Conservation (phyloP, 2,329 filamentous ascomycete genomes). For the Diplocarpon mali region DNA sequence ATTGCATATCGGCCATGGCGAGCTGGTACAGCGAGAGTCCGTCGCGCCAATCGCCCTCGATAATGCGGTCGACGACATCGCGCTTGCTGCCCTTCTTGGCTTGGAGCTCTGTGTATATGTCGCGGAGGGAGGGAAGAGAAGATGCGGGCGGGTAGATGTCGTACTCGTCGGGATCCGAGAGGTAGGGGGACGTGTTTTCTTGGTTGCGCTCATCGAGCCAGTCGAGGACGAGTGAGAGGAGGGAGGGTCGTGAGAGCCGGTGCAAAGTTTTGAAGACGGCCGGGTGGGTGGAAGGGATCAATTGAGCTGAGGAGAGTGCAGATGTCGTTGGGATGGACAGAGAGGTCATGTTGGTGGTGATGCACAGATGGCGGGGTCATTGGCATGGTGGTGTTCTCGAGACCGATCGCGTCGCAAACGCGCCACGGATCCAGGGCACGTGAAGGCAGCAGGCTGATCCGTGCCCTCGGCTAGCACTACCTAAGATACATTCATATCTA, state of each 20-base stretch:
- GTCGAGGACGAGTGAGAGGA: conserved; percentile 61
- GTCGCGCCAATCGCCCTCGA: conserved; percentile 58
- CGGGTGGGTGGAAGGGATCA: conserved; percentile 53
- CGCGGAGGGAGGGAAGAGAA: conserved; percentile 54
- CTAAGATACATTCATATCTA: too few species aligned
- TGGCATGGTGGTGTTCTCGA: too few species aligned
- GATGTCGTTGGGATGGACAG: conserved; percentile 60
- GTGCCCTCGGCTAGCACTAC: too few species aligned
- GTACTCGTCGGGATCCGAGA: conserved; percentile 40
- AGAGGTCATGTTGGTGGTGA: conserved; percentile 8
- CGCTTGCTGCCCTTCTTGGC: conserved; percentile 48
- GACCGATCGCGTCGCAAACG: too few species aligned
- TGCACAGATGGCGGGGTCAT: too few species aligned
- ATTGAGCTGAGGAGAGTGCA: conserved; percentile 59
- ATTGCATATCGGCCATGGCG: conserved; percentile 57
- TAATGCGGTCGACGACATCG: conserved; percentile 51
- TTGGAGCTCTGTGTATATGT: conserved; percentile 51
- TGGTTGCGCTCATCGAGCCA: conserved; percentile 65
- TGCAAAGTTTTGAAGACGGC: conserved; percentile 55
- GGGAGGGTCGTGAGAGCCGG: conserved; percentile 59
- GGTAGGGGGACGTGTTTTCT: conserved; percentile 41
- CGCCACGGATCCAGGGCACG: too few species aligned
- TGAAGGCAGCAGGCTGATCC: too few species aligned
- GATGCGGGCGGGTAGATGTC: conserved; percentile 58
- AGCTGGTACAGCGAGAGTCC: conserved; percentile 55